Base-by-base conservation (phyloP, 2,329 filamentous ascomycete species). In the Microdochium paspali region DNA sequence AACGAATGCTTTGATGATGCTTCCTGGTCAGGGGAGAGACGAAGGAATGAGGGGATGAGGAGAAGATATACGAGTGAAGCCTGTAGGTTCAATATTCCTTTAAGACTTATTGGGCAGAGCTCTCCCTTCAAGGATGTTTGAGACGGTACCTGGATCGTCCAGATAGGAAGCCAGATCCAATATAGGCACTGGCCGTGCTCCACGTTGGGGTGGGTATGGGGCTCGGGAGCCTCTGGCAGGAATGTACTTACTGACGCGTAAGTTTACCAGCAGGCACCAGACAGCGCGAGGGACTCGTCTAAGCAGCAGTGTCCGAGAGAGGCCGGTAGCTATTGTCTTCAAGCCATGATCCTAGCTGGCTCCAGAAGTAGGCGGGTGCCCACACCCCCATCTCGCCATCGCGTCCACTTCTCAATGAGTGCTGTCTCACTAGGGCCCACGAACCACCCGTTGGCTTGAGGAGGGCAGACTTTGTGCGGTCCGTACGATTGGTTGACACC, bases 341-440 rank as follows among this genome's bases (percentile, higher is more conserved):
- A 40, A 40, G 31, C 35, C 35, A 40, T 40, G 35, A 21, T 40
- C 15, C 35, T 40, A 40, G 35, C 18, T 9, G 9, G 23, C 35
- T 40, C 18, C 18, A 18, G 23, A 21, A 20, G 35, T 40, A 40
- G 18, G 35, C 18, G 35, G 18, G 35, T 40, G 35, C 35, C 35
- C 35, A 40, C 35, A 40, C 35, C 35, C 12, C 35, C 35, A 40
- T 40, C 35, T 21, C 35, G 35, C 15, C 35, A 21, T 40, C 35
- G 35, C 35, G 35, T 40, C 35, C 35, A 40, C 35, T 40, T 40
- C 35, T 40, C 35, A 40, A 40, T 40, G n/a, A 20, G 18, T 40
- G 18, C 15, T 40, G 35, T 40, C 35, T 40, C 35, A 40, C 35
- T 18, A 20, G 18, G 35, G 18, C 35, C 35, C 35, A 40, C 35